Evolutionary conservation across 2,329 filamentous ascomycete species (phyloP).

Genomic region (Microcyclosporella mali): DNA sequence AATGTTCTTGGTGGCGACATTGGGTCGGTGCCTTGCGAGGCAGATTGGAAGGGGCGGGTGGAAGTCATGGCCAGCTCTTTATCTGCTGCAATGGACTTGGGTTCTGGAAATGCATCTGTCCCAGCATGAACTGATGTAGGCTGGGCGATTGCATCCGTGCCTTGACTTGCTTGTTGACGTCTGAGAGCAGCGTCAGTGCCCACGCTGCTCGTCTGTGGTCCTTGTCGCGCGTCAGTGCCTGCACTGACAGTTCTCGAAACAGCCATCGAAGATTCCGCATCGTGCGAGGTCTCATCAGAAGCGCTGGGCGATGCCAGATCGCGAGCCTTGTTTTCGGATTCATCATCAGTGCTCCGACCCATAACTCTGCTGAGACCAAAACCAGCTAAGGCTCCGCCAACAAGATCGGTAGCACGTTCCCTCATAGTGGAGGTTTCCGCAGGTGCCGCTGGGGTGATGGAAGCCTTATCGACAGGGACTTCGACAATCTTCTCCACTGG

Average conservation of each 20-base stretch:
- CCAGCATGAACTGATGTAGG: constrained; percentile 5
- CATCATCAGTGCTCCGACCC: constrained; percentile 8
- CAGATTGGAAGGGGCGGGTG: constrained; percentile 6
- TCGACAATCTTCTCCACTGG: constrained; percentile 1
- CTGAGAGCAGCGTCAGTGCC: constrained; percentile 8
- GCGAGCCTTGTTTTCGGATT: neutral
- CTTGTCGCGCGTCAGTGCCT: constrained; percentile 6
- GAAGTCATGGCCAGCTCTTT: constrained; percentile 5
- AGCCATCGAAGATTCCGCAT: no score
- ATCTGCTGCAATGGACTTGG: constrained; percentile 4
- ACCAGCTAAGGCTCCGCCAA: constrained; percentile 30
- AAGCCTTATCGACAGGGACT: neutral
- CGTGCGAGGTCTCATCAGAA: no score
- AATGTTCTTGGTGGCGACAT: constrained; percentile 8
- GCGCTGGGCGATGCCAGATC: neutral
- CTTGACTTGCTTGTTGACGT: no score
- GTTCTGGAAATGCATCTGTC: constrained; percentile 6
- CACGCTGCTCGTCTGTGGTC: constrained; percentile 7
- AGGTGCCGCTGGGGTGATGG: neutral
- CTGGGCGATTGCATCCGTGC: neutral
- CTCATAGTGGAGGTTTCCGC: constrained; percentile 11
- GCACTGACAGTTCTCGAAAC: constrained; percentile 4
- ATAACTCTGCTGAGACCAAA: constrained; percentile 28
- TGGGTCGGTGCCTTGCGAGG: constrained; percentile 37
- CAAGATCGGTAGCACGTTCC: constrained; percentile 25